phyloP scores from a whole-genome alignment of 108 stramenopile species.

The Licmophora abbreviata region DNA sequence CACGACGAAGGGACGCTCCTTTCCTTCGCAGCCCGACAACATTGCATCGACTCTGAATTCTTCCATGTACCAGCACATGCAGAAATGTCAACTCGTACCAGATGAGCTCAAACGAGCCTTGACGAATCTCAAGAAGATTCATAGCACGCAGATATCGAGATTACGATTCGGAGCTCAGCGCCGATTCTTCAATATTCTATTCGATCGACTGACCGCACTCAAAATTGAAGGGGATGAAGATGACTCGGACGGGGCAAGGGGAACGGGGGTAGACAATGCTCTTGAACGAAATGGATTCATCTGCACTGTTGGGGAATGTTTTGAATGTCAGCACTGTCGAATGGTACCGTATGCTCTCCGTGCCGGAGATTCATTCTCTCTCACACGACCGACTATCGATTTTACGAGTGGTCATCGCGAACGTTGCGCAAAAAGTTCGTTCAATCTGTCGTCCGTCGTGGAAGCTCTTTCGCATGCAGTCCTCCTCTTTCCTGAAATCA shows the following conservation, averaged over 20 bases:
- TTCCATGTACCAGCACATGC: conserved; percentile 44
- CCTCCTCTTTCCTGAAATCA: too few species aligned
- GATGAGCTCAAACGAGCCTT: conserved; percentile 24
- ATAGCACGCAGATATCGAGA: conserved; percentile 29
- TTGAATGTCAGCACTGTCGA: conserved; percentile 29
- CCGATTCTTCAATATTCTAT: conserved; percentile 39
- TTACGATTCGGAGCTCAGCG: conserved; percentile 47
- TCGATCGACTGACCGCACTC: conserved; percentile 10
- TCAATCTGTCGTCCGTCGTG: not conserved
- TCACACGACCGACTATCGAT: not conserved
- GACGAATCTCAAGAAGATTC: conserved; percentile 23
- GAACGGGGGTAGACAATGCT: not conserved
- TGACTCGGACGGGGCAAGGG: not conserved
- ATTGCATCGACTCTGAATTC: conserved; percentile 41
- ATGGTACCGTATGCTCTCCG: conserved; percentile 41
- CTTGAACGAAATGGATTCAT: conserved; percentile 14
- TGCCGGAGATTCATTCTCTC: conserved; percentile 24
- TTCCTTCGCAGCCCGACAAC: conserved; percentile 49
- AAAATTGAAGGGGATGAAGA: conserved; percentile 10
- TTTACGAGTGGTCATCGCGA: not conserved
- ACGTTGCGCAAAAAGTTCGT: not conserved
- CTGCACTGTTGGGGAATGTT: conserved; percentile 11
- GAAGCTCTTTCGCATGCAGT: too few species aligned
- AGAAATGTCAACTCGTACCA: conserved; percentile 22
- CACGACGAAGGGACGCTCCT: conserved; percentile 28